A percentile compares a stretch with the other conserved stretches of the same genome.
These are phyloP conservation scores for Narthecium ossifragum DNA, from an alignment of 106 monocot species.

Conservation along the genomic window DNA sequence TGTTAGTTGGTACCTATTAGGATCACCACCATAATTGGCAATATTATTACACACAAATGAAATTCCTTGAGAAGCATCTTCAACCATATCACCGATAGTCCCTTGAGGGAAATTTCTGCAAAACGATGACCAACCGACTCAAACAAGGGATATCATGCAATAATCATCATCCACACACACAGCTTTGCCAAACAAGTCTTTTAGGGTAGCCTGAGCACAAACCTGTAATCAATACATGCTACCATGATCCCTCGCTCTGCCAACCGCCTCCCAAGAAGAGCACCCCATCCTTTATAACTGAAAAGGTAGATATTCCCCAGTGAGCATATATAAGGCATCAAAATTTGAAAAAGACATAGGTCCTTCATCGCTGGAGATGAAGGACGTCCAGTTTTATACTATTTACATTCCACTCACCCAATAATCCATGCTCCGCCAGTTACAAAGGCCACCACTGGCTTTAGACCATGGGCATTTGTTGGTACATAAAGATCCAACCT, in stretches of 20 bases:
- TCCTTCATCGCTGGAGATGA: neutral
- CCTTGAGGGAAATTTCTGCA: slow-evolving; percentile 79
- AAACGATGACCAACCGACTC: neutral
- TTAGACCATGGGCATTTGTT: slow-evolving; percentile 23
- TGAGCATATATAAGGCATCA: neutral
- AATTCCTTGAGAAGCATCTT: slow-evolving; percentile 82
- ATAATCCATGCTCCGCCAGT: slow-evolving; percentile 99
- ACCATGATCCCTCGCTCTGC: slow-evolving; percentile 76
- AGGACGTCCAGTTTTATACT: neutral
- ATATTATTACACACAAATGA: slow-evolving; percentile 89
- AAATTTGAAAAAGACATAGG: neutral
- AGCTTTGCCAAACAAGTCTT: too few relatives aligned
- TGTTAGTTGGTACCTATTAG: slow-evolving; percentile 40
- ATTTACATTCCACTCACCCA: slow-evolving; percentile 55
- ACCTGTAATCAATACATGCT: slow-evolving; percentile 83
- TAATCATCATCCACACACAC: too few relatives aligned
- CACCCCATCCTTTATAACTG: slow-evolving; percentile 87
- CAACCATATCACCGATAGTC: slow-evolving; percentile 73
- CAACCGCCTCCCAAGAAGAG: slow-evolving; percentile 56
- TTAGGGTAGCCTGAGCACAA: slow-evolving; percentile 1
- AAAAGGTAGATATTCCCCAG: slow-evolving; percentile 1
- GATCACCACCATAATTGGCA: slow-evolving; percentile 77
- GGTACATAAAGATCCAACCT: slow-evolving; percentile 96
- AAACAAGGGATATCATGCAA: too few relatives aligned
- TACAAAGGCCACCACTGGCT: slow-evolving; percentile 90